These are phyloP conservation scores for Peltaster fructicola DNA, from an alignment of 2,329 filamentous ascomycete species.

Conservation along the genomic window DNA sequence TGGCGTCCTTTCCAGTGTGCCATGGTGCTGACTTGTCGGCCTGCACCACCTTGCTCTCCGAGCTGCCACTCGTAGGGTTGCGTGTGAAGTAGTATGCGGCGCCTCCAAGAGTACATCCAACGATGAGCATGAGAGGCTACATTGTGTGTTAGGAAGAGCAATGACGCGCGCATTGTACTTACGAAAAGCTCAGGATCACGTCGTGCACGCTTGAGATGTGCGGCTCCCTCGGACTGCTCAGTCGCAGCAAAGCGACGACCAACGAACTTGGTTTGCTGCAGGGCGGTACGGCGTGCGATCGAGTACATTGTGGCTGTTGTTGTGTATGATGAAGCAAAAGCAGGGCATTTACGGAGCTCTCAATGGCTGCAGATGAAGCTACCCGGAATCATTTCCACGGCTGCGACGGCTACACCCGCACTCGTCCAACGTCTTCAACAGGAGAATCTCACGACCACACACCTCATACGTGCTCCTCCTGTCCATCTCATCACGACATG, in stretches of 20 bases:
- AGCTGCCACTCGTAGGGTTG: slow-evolving; percentile 69
- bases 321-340: not conserved
- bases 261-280: slow-evolving; percentile 26
- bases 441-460: not conserved
- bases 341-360: not conserved
- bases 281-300: slow-evolving; percentile 27
- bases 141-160: slow-evolving; percentile 1
- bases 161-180: slow-evolving; percentile 17
- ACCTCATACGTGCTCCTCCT: slow-evolving; percentile 1
- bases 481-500: not conserved
- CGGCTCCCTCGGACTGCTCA: slow-evolving; percentile 36
- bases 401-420: not conserved
- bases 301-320: slow-evolving; percentile 25
- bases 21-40: slow-evolving; percentile 73
- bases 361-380: slow-evolving; percentile 1
- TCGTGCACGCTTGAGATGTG: slow-evolving; percentile 7
- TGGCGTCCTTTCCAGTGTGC: slow-evolving; percentile 50
- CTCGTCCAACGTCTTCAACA: not conserved
- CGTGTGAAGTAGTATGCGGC: slow-evolving; percentile 81
- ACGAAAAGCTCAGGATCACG: slow-evolving; percentile 61
- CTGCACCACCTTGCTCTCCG: slow-evolving; percentile 60
- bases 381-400: not conserved
- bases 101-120: slow-evolving; percentile 73
- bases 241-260: slow-evolving; percentile 21
- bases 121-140: slow-evolving; percentile 2